Base-by-base conservation (phyloP, 371 early-diverging fungal genomes). In the Chytridiales sp. region DNA sequence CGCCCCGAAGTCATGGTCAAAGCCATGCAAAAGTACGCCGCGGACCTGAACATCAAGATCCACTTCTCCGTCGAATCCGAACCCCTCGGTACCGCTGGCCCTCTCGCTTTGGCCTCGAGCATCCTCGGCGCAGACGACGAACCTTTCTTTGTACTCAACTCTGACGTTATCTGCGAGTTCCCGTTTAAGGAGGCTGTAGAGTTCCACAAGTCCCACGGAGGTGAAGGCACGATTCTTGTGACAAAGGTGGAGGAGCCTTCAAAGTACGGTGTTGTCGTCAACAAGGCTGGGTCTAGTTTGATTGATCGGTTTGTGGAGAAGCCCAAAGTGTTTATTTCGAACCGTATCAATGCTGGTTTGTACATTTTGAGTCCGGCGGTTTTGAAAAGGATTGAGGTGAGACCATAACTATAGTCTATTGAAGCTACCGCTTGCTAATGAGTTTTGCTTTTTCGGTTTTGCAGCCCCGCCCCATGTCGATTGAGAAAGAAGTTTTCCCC, bases 261-360 rank as follows among this genome's bases (percentile, higher is more conserved):
- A 54, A 75, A 97, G 92, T 99, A 98, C 70, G 99, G 99, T 69
- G 96, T 99, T 27, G 92, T 96, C 32, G 91, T 88, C 43, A 74
- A 84, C 67, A 29, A 85, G 56, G 53, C 41, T 4, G 61, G 48
- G 8, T 77, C 87, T 52, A 75, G 85, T 6, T 61, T 62, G 54
- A 93, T 99, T 63, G 90, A 94, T 43, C 78, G 91, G 13, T 99
- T 99, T 76, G 95, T 98, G 29, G 99, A 99, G 77, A 99, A 99
- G 78, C 99, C 99, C 21, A 83, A 88, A 50, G 88, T 87, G 58
- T 97, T 87, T 67, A 93, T 97, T 41, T 84, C 88, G 59, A 94
- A 95, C 83, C 87, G 91, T 77, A 98, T 99, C 80, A 99, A 99
- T 77, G 99, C 99, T 38, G 99, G 99, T 59, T 91, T 99, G 63